Evolutionary conservation across 2,329 filamentous ascomycete species (phyloP), one percentile per base, ranked within the genome.

Genomic region (Calonectria hongkongensis): DNA sequence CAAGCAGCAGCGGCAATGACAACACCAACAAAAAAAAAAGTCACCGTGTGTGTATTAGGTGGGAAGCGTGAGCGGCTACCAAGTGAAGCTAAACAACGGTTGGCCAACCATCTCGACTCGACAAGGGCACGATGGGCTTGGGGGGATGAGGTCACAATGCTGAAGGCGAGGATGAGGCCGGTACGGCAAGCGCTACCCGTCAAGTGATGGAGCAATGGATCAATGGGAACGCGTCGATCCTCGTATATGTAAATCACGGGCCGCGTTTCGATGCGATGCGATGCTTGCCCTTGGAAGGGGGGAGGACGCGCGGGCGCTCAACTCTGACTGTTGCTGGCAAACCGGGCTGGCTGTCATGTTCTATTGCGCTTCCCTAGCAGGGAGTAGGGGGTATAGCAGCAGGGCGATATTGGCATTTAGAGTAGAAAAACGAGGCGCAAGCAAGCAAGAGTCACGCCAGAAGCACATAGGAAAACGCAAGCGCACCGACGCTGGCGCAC

Each of bases 361-460:
- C 30, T 30, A 28, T 54, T 54, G 50, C n/a, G 28, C 25, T 50
- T 50, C 27, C 27, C 27, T 54, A 18, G 28, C 50, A 54, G 28
- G 50, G 50, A 33, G 50, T 18, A 54, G 50, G 50, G 50, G 48
- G 54, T 68, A 68, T 68, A 68, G n/a, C 30, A 51, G 28, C 15
- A 30, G 15, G 45, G 27, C 27, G 43, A 50, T 70, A 70, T 70
- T 70, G 58, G 58, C 27, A 54, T n/a, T 54, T 9, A 30, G 50
- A 28, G 30, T 16, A 18, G 28, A 27, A 54, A 48, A 33, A 54
- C 50, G 50, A 33, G 50, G 50, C 50, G 50, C 50, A 54, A 33
- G 64, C 54, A 67, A 56, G 69, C 64, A 71, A 64, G 64, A 71
- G 56, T 71, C 56, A 71, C 33, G 64, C 69, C 69, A 67, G 64